phyloP scores from a whole-genome alignment of 257 asterid genomes.

The Solanum sitiens region DNA sequence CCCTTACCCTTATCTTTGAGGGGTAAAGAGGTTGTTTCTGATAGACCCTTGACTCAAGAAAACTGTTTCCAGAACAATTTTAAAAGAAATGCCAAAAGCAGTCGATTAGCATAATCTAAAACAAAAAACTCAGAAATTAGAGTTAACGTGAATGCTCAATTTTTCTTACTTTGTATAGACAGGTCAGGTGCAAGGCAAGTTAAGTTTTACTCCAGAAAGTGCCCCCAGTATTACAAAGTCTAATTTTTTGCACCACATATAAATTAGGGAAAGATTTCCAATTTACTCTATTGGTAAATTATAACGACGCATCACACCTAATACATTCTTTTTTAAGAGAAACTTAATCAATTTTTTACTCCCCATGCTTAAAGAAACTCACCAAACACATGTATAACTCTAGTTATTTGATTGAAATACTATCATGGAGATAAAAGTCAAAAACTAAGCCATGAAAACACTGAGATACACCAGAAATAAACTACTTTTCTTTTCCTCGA shows the following conservation, averaged over 20 bases:
- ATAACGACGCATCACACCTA: neutral
- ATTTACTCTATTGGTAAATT: neutral
- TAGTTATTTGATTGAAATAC: neutral
- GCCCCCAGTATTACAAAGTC: neutral
- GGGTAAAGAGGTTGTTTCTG: neutral
- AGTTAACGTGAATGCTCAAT: neutral
- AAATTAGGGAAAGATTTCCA: neutral
- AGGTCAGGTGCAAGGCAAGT: neutral
- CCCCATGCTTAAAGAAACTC: neutral
- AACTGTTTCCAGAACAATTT: neutral
- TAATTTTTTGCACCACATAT: neutral
- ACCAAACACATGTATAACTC: neutral
- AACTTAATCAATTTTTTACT: neutral
- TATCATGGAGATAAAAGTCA: neutral
- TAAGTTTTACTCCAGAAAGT: neutral
- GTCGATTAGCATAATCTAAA: neutral
- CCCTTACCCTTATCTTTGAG: neutral
- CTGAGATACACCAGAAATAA: neutral
- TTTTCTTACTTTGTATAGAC: neutral
- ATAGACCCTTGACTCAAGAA: neutral
- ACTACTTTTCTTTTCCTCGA: neutral
- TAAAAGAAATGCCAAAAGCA: neutral
- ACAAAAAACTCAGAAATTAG: neutral
- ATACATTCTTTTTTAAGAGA: neutral
- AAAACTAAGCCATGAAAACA: neutral